phyloP scores from a whole-genome alignment of 768 basidiomycete genomes.

The Leccinum ochraceum region DNA sequence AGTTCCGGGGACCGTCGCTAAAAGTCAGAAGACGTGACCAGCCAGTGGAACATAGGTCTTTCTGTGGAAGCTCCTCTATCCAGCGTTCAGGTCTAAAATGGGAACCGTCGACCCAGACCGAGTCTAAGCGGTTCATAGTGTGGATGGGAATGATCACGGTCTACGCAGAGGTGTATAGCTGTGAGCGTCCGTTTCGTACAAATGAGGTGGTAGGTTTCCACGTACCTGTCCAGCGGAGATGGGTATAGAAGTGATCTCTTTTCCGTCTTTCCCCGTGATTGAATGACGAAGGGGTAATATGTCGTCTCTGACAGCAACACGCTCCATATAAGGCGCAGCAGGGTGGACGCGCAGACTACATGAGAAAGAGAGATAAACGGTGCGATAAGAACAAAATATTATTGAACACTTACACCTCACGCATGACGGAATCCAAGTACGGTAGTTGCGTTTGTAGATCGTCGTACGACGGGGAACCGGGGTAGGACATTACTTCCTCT shows the following conservation, averaged over 20 bases:
- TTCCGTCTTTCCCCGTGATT: conserved; percentile 1
- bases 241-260: conserved; percentile 4
- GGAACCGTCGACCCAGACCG: conserved; percentile 2
- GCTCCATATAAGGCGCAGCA: conserved; percentile 4
- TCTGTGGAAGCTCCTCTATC: conserved; percentile 5
- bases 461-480: conserved; percentile 9
- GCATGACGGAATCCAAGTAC: conserved; percentile 9
- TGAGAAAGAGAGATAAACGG: not conserved
- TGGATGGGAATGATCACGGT: conserved; percentile 6
- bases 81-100: conserved; percentile 5
- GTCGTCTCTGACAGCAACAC: conserved; percentile 6
- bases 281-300: conserved; percentile 5
- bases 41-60: no score
- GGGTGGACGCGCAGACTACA: conserved; percentile 5
- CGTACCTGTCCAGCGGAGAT: conserved; percentile 10
- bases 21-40: conserved; percentile 11
- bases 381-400: not conserved
- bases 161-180: not conserved
- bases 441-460: conserved; percentile 8
- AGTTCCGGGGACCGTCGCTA: conserved; percentile 8
- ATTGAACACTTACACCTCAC: conserved; percentile 4
- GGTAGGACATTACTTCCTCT: conserved; percentile 1
- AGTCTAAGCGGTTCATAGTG: conserved; percentile 5
- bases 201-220: not conserved
- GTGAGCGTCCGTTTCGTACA: not conserved